Conservation (phyloP, 441 rosid species). For the Erodium moschatum region DNA sequence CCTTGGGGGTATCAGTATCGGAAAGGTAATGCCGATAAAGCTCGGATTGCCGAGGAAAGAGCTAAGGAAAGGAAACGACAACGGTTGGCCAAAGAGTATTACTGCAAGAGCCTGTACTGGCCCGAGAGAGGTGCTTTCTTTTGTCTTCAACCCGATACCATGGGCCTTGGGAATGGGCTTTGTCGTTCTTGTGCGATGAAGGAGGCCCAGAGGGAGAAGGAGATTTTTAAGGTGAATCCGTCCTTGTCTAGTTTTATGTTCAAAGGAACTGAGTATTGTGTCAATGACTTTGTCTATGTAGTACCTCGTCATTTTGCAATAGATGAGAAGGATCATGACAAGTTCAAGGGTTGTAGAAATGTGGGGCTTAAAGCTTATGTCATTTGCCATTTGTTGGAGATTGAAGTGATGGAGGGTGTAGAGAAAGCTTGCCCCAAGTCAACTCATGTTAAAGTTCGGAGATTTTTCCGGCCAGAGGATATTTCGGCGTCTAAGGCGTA, state of each 20-base stretch:
- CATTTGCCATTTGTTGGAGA: slow-evolving; percentile 30
- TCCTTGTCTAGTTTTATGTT: slow-evolving; percentile 3
- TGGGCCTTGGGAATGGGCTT: slow-evolving; percentile 20
- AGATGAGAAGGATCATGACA: slow-evolving; percentile 13
- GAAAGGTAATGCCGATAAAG: slow-evolving; percentile 18
- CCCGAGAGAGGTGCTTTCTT: slow-evolving; percentile 19
- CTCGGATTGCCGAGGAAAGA: slow-evolving; percentile 12
- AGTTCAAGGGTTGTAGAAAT: slow-evolving; percentile 28
- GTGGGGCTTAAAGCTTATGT: slow-evolving; percentile 29
- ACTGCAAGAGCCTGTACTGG: slow-evolving; percentile 19
- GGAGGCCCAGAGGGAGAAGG: slow-evolving; percentile 12
- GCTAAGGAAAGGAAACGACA: slow-evolving; percentile 3
- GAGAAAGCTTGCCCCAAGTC: slow-evolving; percentile 18
- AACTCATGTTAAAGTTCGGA: slow-evolving; percentile 25
- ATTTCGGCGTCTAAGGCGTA: slow-evolving; percentile 29
- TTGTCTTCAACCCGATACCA: slow-evolving; percentile 12
- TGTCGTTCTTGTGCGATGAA: slow-evolving; percentile 19
- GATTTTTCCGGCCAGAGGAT: slow-evolving; percentile 33
- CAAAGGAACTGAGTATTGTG: slow-evolving; percentile 12
- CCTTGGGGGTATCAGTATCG: slow-evolving; percentile 69
- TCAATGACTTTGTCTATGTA: slow-evolving; percentile 13
- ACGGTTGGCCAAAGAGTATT: slow-evolving; percentile 13
- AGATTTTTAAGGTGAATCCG: slow-evolving; percentile 1
- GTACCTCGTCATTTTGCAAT: slow-evolving; percentile 10
- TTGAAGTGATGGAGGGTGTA: slow-evolving; percentile 16